These are phyloP conservation scores for Lipomyces mesembrius DNA, from an alignment of 805 yeast genomes.

Conservation along the genomic window DNA sequence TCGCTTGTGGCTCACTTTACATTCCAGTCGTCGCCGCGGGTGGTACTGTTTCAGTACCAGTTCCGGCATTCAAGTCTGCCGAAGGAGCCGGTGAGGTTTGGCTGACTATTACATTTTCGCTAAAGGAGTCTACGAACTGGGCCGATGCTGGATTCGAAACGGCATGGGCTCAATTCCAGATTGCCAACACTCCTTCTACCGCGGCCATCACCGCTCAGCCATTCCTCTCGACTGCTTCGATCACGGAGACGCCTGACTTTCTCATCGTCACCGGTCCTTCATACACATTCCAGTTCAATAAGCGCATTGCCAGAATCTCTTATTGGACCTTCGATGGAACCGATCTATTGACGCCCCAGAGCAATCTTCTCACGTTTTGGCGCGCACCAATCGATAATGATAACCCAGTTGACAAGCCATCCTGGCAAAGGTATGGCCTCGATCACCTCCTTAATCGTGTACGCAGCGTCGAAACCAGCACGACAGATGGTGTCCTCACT, in stretches of 20 bases:
- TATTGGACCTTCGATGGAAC: constrained; percentile 22
- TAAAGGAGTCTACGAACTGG: constrained; percentile 31
- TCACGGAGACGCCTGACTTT: background rate
- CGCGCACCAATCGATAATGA: constrained; percentile 47
- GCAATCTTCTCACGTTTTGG: constrained; percentile 41
- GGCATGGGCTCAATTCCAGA: constrained; percentile 42
- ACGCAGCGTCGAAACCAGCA: background rate
- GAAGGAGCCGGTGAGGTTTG: constrained; percentile 14
- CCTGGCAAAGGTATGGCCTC: constrained; percentile 44
- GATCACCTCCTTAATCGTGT: constrained; percentile 35
- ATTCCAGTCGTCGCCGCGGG: constrained; percentile 15
- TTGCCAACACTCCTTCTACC: constrained; percentile 9
- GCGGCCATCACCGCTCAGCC: constrained; percentile 3
- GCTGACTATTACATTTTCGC: constrained; percentile 32
- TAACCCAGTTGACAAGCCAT: constrained; percentile 38
- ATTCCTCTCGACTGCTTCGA: background rate
- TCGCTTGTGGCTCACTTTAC: constrained; percentile 11
- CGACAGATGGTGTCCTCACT: constrained; percentile 2
- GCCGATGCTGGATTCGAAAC: constrained; percentile 40
- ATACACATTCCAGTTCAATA: constrained; percentile 20
- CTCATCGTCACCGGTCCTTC: background rate
- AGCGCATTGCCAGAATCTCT: constrained; percentile 8
- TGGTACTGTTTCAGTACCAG: constrained; percentile 1
- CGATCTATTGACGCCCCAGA: constrained; percentile 16
- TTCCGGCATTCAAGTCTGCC: constrained; percentile 7